Base-by-base conservation (phyloP, 129 eudicot species). In the Artemisia argyi region DNA sequence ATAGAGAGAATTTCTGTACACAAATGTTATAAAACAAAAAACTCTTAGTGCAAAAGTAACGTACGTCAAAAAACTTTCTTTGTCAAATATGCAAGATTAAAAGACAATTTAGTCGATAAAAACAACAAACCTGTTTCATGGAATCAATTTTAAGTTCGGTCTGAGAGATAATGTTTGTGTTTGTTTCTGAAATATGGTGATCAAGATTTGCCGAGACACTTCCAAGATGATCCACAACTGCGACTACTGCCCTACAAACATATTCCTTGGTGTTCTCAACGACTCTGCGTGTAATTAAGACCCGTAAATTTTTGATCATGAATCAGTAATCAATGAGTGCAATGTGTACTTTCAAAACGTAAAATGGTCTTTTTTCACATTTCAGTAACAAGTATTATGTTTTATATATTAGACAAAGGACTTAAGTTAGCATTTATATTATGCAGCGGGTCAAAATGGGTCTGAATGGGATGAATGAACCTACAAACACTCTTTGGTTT, bases 211-310 rank as follows among this genome's bases (percentile, higher is more conserved):
- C 87, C 3, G 97, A 82, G 48, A 77, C 89, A 73, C 83, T 76
- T 65, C 97, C 97, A 11, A 91, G 80, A 80, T 84, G 96, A 86
- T 91, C 97, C 77, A 88, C 87, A 39, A 91, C 83, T 51, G 92
- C 73, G 11, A 91, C 96, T 59, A 91, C 78, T 57, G 96, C 92
- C 69, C 52, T 81, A 62, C 86, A 88, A 12, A 88, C 53, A 61
- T 91, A 91, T 69, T 91, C 87, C 71, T 75, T 91, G 9, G 97
- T 88, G 84, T 55, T 88, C 20, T 85, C 82, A 56, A 88, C 69
- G 55, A 88, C 90, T 57, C 97, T 91, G 80, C 73, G 68, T 2
- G 14, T 11, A 59, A 12, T 20, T 66, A 66, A 39, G 46, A 39
- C 46, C 46, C 46, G 10, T 7, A 7, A 7, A 39, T 5, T 35